Conservation (phyloP, 805 yeast species). For the Saturnispora galanensis region DNA sequence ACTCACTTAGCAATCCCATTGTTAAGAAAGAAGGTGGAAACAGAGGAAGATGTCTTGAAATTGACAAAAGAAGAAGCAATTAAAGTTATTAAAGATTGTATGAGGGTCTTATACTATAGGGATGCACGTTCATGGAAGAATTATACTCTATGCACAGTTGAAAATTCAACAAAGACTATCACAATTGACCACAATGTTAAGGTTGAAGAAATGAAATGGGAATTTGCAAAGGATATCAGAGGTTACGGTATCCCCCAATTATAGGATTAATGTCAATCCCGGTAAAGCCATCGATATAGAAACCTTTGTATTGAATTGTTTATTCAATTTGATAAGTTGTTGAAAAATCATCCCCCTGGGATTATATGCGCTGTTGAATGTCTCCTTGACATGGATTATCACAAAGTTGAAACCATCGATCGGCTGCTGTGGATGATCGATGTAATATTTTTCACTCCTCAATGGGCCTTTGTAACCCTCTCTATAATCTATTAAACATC, state of each 20-base stretch:
- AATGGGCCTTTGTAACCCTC: background rate
- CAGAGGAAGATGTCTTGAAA: constrained; percentile 63
- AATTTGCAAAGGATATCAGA: constrained; percentile 74
- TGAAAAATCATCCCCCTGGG: constrained; percentile 48
- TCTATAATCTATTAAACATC: constrained; percentile 15
- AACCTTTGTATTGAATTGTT: constrained; percentile 31
- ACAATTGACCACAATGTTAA: constrained; percentile 46
- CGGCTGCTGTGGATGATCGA: constrained; percentile 22
- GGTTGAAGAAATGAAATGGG: constrained; percentile 78
- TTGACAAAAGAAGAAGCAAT: constrained; percentile 69
- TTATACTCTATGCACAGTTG: constrained; percentile 70
- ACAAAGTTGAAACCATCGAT: constrained; percentile 37
- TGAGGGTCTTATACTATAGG: constrained; percentile 92
- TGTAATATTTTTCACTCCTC: constrained; percentile 9
- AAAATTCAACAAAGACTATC: constrained; percentile 48
- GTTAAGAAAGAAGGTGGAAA: constrained; percentile 72
- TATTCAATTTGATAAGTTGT: constrained; percentile 36
- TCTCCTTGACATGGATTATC: constrained; percentile 46
- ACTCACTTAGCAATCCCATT: constrained; percentile 90
- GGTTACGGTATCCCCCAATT: constrained; percentile 64
- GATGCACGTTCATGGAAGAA: constrained; percentile 91
- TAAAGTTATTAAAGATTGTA: constrained; percentile 66
- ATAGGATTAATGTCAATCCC: constrained; percentile 33
- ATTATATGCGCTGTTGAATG: constrained; percentile 22
- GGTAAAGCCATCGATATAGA: constrained; percentile 44